A percentile compares a stretch with the other conserved stretches of the same genome.
Evolutionary conservation across 1,284 basidiomycete genomes (phyloP).

Genomic region (Cutaneotrichosporon cavernicola): DNA sequence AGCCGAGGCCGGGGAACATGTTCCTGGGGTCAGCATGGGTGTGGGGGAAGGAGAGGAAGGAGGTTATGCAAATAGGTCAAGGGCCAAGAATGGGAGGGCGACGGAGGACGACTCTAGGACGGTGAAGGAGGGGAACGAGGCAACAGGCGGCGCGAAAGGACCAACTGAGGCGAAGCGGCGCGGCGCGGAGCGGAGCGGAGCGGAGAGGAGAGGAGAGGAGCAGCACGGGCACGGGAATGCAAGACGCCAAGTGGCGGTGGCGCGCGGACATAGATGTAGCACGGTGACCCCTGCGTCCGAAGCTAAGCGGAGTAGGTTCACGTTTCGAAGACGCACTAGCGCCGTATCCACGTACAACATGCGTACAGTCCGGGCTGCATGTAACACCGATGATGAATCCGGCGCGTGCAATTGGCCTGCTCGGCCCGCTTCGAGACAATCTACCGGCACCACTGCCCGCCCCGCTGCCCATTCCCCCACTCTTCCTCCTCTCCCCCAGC

Average conservation of each 20-base stretch:
- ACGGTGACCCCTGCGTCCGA: too few species aligned
- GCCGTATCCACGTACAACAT: neutral
- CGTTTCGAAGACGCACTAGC: neutral
- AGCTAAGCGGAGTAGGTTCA: too few species aligned
- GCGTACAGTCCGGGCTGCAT: neutral
- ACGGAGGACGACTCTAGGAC: neutral
- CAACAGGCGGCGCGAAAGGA: too few species aligned
- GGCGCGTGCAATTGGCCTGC: slow-evolving; percentile 3
- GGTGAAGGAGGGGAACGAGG: too few species aligned
- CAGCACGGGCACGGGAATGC: too few species aligned
- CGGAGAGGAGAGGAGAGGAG: too few species aligned
- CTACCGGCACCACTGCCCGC: neutral
- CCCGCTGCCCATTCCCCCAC: neutral
- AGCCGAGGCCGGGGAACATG: slow-evolving; percentile 89
- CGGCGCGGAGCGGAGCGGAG: too few species aligned
- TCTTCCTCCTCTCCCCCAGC: neutral
- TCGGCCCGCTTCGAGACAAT: neutral
- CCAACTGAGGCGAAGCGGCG: too few species aligned
- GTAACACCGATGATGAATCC: neutral
- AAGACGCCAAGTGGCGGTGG: too few species aligned
- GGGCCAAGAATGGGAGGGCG: neutral
- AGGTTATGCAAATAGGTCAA: neutral
- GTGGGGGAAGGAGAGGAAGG: neutral
- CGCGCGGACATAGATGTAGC: too few species aligned
- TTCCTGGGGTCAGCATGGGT: slow-evolving; percentile 55